Percentiles rank a stretch among this genome's conserved stretches.
These are phyloP conservation scores for Corymbia calophylla DNA, from an alignment of 441 rosid species.

Conservation along the genomic window DNA sequence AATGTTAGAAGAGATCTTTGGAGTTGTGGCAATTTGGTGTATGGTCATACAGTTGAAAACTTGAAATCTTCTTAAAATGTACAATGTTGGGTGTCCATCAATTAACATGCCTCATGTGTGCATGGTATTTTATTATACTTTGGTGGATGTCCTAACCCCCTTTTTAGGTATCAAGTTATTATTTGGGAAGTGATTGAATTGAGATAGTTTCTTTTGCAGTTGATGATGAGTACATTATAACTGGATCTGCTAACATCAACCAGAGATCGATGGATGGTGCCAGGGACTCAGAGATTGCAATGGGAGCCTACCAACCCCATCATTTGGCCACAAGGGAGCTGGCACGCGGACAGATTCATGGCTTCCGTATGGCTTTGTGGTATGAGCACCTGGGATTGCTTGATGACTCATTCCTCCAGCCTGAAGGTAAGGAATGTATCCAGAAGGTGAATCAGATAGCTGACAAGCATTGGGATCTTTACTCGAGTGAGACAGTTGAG, in stretches of 20 bases:
- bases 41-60: not conserved
- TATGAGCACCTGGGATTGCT: conserved; percentile 98
- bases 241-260: conserved; percentile 98
- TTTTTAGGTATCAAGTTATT: not conserved
- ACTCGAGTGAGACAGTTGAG: conserved; percentile 74
- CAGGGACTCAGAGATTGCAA: conserved; percentile 96
- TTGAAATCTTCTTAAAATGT: not conserved
- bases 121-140: not conserved
- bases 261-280: conserved; percentile 99
- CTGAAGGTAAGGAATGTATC: conserved; percentile 62
- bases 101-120: not conserved
- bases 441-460: conserved; percentile 68
- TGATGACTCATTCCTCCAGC: conserved; percentile 65
- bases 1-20: too few relatives aligned
- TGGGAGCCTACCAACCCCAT: conserved; percentile 96
- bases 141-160: not conserved
- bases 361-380: conserved; percentile 95
- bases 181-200: not conserved
- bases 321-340: conserved; percentile 78
- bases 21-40: not conserved
- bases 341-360: conserved; percentile 92
- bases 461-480: conserved; percentile 88
- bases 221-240: conserved; percentile 90
- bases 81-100: not conserved
- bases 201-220: conserved; percentile 36